Base-by-base conservation (phyloP, 2,329 filamentous ascomycete species). In the Fonsecaea pedrosoi region DNA sequence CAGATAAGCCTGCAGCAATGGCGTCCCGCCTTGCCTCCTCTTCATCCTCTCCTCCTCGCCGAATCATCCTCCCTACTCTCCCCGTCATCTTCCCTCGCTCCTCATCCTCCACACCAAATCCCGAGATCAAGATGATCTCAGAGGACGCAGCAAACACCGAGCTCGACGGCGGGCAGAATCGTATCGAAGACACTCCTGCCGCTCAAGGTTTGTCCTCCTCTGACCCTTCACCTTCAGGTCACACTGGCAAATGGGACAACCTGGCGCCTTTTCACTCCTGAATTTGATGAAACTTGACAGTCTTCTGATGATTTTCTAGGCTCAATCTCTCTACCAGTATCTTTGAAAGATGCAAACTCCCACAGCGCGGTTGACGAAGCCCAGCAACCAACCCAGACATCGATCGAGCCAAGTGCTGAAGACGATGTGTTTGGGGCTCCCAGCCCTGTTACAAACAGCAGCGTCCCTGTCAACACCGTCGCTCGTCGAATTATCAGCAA, bases 351-450 rank as follows among this genome's bases (percentile, higher is more conserved):
- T 38, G 55, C 15, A 5, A 48, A 56, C n/a, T 48, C 18, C 25
- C 13, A 45, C n/a, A 8, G 54, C 58, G 21, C 37, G 58, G 38
- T 45, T 21, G 18, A 53, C 25, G 62, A 53, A 32, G 9, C 59
- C 21, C 5, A 10, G 7, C n/a, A 21, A 10, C 35, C n/a, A 8
- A 15, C 34, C n/a, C 5, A 34, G 18, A 30, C 32, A 13, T 8
- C 37, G 1, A 59, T 68, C n/a, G 9, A 55, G 34, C 42, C 60
- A 42, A 18, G n/a, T 25, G 30, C 13, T 6, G 69, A 70, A 8
- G 62, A 67, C 38, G 63, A 67, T 54, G 67, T 69, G 42, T 57
- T 68, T 56, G 63, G 50, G 53, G 18, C 45, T 50, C 21, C 18
- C 3, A 50, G 10, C 45, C 38, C 61, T 21, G 21, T 59, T 45